phyloP scores from a whole-genome alignment of 2,329 filamentous ascomycete species.

The Exutisphaerella laricina region DNA sequence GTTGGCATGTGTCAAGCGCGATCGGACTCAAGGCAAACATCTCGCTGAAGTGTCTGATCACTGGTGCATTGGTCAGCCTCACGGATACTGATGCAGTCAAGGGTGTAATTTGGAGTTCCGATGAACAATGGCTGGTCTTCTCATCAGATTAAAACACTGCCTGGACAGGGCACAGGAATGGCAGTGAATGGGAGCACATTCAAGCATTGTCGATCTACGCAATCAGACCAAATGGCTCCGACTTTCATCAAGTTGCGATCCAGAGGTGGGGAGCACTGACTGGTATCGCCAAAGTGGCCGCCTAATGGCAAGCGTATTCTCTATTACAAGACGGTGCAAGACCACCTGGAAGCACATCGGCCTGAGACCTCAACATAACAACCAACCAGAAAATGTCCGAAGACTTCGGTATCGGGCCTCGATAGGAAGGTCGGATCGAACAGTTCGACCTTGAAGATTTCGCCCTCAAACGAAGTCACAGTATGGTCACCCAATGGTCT shows the following conservation, averaged over 20 bases:
- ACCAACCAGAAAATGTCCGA: constrained; percentile 9
- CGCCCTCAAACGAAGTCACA: constrained; percentile 11
- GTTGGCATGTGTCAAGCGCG: constrained; percentile 14
- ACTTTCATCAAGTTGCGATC: constrained; percentile 10
- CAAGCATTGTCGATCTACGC: constrained; percentile 15
- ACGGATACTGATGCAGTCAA: constrained; percentile 7
- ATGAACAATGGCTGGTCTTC: constrained; percentile 13
- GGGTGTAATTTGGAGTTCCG: constrained; percentile 8
- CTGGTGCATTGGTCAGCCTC: constrained; percentile 5
- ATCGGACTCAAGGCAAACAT: constrained; percentile 13
- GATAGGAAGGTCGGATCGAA: constrained; percentile 10
- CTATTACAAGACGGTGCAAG: constrained; percentile 12
- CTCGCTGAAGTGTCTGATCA: constrained; percentile 11
- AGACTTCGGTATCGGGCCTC: constrained; percentile 6
- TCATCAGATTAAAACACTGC: constrained; percentile 32
- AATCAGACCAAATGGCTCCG: constrained; percentile 12
- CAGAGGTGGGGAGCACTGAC: constrained; percentile 6
- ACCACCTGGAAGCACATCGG: constrained; percentile 14
- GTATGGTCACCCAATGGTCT: constrained; percentile 6
- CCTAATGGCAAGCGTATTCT: constrained; percentile 11
- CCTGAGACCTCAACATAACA: constrained; percentile 7
- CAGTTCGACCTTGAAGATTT: too few species aligned
- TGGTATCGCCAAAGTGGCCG: constrained; percentile 13
- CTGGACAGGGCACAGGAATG: constrained; percentile 46
- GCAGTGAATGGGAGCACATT: constrained; percentile 15